A percentile compares a stretch with the other conserved stretches of the same genome.
These are phyloP conservation scores for Stagonosporopsis chrysanthemi DNA, from an alignment of 2,329 filamentous ascomycete species.

Conservation along the genomic window DNA sequence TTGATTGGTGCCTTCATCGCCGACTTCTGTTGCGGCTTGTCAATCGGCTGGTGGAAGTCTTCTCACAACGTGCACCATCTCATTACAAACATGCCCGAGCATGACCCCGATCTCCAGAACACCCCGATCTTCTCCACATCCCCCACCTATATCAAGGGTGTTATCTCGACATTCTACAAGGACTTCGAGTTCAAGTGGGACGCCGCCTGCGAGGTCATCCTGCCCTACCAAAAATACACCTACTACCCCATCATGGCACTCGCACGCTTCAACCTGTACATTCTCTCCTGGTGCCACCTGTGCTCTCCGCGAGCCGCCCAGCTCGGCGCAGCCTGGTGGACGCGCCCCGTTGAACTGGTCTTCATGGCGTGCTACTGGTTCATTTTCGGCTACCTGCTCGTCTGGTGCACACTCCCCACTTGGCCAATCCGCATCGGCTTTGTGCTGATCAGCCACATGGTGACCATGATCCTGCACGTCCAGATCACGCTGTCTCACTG, in stretches of 20 bases:
- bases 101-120: conserved; percentile 59
- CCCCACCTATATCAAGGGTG: conserved; percentile 75
- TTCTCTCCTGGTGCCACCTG: conserved; percentile 80
- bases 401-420: conserved; percentile 76
- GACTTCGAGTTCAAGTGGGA: conserved; percentile 82
- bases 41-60: conserved; percentile 74
- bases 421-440: conserved; percentile 75
- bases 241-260: conserved; percentile 85
- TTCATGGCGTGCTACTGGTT: conserved; percentile 84
- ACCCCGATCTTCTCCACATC: conserved; percentile 89
- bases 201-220: conserved; percentile 70
- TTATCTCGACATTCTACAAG: conserved; percentile 80
- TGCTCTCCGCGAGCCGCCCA: conserved; percentile 73
- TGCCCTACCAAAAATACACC: conserved; percentile 79
- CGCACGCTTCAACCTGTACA: conserved; percentile 87
- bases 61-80: conserved; percentile 74
- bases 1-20: conserved; percentile 69
- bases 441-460: conserved; percentile 79
- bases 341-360: conserved; percentile 77
- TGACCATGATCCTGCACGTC: conserved; percentile 82
- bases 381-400: conserved; percentile 83
- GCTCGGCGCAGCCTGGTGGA: conserved; percentile 82
- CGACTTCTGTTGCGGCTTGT: conserved; percentile 71
- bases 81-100: conserved; percentile 67
- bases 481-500: conserved; percentile 94